These are phyloP conservation scores for Cubamyces lactineus DNA, from an alignment of 768 basidiomycete genomes.

Conservation along the genomic window DNA sequence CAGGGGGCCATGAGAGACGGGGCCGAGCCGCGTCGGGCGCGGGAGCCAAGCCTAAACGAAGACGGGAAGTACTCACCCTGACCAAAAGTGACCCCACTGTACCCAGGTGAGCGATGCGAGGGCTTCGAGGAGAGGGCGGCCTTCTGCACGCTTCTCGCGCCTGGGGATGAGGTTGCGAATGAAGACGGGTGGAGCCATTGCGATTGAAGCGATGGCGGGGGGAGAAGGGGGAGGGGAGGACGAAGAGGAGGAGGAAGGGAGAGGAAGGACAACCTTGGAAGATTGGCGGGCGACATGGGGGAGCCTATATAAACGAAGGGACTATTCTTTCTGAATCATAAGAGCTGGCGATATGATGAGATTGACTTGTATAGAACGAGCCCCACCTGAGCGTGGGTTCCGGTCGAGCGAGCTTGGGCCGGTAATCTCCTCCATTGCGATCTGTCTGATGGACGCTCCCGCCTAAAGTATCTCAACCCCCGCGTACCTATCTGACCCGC, in stretches of 20 bases:
- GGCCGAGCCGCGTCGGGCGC: constrained; percentile 14
- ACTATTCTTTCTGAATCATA: too few species aligned
- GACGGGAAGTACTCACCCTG: constrained; percentile 40
- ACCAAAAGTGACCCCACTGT: constrained; percentile 62
- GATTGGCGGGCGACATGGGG: background rate
- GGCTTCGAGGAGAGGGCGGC: constrained; percentile 48
- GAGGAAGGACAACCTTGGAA: background rate
- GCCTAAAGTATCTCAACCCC: background rate
- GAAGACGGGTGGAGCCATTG: constrained; percentile 58
- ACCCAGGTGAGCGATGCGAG: constrained; percentile 49
- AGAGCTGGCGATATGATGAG: too few species aligned
- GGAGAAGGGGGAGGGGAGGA: background rate
- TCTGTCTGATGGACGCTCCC: constrained; percentile 12
- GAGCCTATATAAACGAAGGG: background rate
- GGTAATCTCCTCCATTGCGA: constrained; percentile 17
- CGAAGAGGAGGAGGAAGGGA: constrained; percentile 1
- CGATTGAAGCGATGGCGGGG: background rate
- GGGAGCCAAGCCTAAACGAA: background rate
- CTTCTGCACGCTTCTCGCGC: constrained; percentile 41
- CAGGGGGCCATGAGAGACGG: background rate
- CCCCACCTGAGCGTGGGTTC: background rate
- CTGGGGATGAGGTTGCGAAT: constrained; percentile 43
- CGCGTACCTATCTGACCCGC: constrained; percentile 7
- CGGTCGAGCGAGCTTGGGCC: background rate
- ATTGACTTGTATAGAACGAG: background rate